Conservation (phyloP, 345 rosid genomes). For the Eucalyptus dawsonii region DNA sequence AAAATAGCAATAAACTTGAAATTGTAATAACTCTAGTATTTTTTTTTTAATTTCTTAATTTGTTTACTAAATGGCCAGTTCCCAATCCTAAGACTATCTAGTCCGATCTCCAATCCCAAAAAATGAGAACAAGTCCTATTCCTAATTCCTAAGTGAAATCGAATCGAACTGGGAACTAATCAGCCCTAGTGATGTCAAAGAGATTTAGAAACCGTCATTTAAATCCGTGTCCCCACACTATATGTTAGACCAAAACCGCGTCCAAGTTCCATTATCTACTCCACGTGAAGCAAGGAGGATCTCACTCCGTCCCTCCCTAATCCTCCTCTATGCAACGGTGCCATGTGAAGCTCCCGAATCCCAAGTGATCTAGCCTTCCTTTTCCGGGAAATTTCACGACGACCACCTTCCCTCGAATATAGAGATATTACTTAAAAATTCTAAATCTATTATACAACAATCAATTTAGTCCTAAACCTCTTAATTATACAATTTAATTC, state of each 20-base stretch:
- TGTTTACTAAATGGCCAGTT: too few relatives aligned
- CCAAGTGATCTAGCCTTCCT: neutral
- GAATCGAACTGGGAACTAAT: too few relatives aligned
- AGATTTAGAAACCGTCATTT: neutral
- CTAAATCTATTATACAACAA: too few relatives aligned
- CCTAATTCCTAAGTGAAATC: too few relatives aligned
- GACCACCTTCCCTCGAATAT: neutral
- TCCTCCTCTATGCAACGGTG: neutral
- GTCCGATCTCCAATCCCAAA: too few relatives aligned
- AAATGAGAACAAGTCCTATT: too few relatives aligned
- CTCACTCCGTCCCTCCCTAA: neutral
- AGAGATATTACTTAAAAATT: too few relatives aligned
- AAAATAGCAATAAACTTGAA: too few relatives aligned
- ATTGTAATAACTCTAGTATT: too few relatives aligned
- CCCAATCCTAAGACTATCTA: too few relatives aligned
- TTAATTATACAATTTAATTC: too few relatives aligned
- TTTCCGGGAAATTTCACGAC: neutral
- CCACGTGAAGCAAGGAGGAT: neutral
- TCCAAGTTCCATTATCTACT: neutral
- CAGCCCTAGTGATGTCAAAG: neutral
- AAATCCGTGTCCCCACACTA: neutral
- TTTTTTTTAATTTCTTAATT: too few relatives aligned
- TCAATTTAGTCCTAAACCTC: neutral
- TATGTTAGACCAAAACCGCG: neutral
- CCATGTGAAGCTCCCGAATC: neutral